These are phyloP conservation scores for Debaryomycetaceae sp. DNA, from an alignment of 1,139 yeast genomes.

Conservation along the genomic window DNA sequence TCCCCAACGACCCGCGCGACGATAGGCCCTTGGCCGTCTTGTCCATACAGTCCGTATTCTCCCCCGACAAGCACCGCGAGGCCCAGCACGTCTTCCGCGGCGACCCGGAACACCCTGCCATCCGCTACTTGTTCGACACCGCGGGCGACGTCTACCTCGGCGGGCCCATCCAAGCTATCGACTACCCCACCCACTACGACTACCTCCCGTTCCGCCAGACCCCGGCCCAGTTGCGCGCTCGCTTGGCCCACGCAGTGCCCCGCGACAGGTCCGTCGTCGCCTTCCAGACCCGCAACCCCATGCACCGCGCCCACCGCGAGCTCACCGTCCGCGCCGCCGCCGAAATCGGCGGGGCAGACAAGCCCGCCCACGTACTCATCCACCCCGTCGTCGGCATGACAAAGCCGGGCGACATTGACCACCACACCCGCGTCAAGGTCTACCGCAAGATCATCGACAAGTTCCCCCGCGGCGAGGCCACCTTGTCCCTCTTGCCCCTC, in stretches of 20 bases:
- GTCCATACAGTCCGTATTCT: conserved; percentile 67
- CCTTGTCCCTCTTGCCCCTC: conserved; percentile 76
- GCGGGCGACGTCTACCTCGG: conserved; percentile 85
- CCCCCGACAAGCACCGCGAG: conserved; percentile 69
- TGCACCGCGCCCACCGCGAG: conserved; percentile 98
- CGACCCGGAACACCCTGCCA: conserved; percentile 95
- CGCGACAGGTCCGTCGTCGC: conserved; percentile 59
- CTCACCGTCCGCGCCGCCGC: conserved; percentile 87
- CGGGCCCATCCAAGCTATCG: conserved; percentile 76
- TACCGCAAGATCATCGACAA: conserved; percentile 86
- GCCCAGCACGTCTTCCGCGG: conserved; percentile 88
- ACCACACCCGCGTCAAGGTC: conserved; percentile 93
- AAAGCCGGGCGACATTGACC: conserved; percentile 96
- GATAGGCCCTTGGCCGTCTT: conserved; percentile 72
- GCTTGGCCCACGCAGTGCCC: conserved; percentile 58
- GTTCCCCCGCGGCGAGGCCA: conserved; percentile 90
- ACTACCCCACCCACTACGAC: conserved; percentile 82
- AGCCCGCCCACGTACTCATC: conserved; percentile 55
- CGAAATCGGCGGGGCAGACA: conserved; percentile 25
- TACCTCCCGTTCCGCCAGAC: conserved; percentile 81
- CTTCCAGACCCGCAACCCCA: conserved; percentile 96
- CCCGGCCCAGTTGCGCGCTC: conserved; percentile 81
- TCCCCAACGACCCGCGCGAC: conserved; percentile 75
- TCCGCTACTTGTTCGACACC: conserved; percentile 56
- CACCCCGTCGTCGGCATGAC: conserved; percentile 97